These are phyloP conservation scores for Uncinocarpus reesii DNA, from an alignment of 2,329 filamentous ascomycete genomes.

Conservation along the genomic window DNA sequence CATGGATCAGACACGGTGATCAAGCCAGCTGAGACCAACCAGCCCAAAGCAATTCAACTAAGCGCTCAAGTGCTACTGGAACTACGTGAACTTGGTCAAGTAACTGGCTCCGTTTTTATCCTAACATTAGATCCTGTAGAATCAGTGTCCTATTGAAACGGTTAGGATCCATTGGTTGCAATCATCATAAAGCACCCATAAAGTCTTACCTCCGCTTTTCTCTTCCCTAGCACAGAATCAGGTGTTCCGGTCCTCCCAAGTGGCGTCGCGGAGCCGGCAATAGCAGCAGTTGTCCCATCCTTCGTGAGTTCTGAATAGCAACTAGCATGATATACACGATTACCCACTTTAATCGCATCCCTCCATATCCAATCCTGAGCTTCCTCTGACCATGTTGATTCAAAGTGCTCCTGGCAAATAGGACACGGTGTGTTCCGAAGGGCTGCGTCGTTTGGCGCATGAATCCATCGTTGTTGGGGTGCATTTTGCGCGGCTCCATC, in stretches of 20 bases:
- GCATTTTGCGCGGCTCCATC: conserved; percentile 42
- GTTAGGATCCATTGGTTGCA: neutral
- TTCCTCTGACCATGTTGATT: conserved; percentile 83
- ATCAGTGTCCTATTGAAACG: conserved; percentile 24
- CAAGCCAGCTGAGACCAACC: neutral
- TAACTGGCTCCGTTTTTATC: conserved; percentile 32
- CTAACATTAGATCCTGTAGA: conserved; percentile 31
- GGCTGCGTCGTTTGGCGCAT: conserved; percentile 67
- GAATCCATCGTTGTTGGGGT: conserved; percentile 60
- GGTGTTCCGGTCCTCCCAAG: conserved; percentile 38
- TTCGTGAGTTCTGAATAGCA: conserved; percentile 76
- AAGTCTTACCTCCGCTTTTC: conserved; percentile 56
- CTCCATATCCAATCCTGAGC: conserved; percentile 96
- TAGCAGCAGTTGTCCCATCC: conserved; percentile 37
- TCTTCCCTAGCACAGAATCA: conserved; percentile 59
- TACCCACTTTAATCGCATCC: conserved; percentile 69
- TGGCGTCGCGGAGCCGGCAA: conserved; percentile 25
- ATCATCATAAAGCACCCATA: neutral
- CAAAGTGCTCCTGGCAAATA: conserved; percentile 92
- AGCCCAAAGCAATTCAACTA: neutral
- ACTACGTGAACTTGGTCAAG: conserved; percentile 17
- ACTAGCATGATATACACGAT: conserved; percentile 76
- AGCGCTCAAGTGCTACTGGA: neutral
- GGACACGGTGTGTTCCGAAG: conserved; percentile 71
- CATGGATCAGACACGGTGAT: neutral